These are phyloP conservation scores for Auxenochlorella protothecoides DNA, from an alignment of 139 green algal genomes.

Conservation along the genomic window DNA sequence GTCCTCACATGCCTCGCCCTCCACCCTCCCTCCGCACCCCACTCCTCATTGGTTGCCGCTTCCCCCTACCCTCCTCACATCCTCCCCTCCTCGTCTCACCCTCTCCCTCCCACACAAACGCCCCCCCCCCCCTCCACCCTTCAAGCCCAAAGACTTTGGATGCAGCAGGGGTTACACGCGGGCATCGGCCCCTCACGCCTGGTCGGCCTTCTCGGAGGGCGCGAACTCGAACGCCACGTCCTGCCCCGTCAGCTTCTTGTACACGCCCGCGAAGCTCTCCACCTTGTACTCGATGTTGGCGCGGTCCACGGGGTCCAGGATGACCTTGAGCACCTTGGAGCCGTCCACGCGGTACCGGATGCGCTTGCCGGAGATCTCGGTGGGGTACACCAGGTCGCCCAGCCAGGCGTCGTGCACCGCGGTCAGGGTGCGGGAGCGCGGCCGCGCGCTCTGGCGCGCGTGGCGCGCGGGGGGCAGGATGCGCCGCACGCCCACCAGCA, in stretches of 20 bases:
- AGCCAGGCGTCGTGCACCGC: conserved; percentile 87
- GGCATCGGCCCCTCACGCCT: neutral
- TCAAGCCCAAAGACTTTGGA: neutral
- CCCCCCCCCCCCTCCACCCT: neutral
- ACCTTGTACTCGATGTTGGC: conserved; percentile 98
- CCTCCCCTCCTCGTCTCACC: neutral
- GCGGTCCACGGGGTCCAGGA: conserved; percentile 95
- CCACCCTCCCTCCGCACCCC: neutral
- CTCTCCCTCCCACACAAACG: neutral
- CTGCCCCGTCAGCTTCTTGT: conserved; percentile 98
- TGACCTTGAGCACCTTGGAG: conserved; percentile 86
- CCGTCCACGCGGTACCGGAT: conserved; percentile 88
- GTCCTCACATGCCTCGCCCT: neutral
- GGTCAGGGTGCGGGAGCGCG: conserved; percentile 87
- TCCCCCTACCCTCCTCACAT: no score
- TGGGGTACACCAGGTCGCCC: conserved; percentile 96
- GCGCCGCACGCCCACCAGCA: conserved; percentile 88
- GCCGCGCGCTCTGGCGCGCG: conserved; percentile 51
- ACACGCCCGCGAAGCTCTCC: conserved; percentile 94
- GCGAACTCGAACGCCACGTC: conserved; percentile 91
- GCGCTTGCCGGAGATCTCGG: conserved; percentile 98
- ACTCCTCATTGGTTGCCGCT: neutral
- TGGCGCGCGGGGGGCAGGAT: conserved; percentile 77
- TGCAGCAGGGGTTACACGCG: neutral
- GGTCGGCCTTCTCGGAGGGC: conserved; percentile 20